Evolutionary conservation across 2,329 filamentous ascomycete species (phyloP), one percentile per base, ranked within the genome.

Genomic region (Neocatenulostroma microsporum): DNA sequence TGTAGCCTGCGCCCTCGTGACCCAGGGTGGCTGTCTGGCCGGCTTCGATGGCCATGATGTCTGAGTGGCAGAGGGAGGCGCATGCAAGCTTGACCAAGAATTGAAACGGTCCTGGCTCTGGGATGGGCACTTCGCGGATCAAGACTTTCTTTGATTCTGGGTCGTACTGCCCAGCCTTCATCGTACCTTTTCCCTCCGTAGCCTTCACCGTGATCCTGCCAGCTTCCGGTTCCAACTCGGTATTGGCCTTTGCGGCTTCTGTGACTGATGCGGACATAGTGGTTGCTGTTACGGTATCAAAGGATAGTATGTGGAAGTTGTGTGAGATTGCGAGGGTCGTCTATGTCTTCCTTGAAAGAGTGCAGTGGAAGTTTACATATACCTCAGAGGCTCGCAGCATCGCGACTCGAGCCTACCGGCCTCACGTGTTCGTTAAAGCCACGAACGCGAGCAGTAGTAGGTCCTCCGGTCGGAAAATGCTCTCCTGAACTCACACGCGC

Each of bases 1-100:
- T 42, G 25, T 41, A 36, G 18, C 44, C 44, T n/a, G 44, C 44
- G 9, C 41, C 44, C 33, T 46, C 44, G 30, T 46, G 41, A 17
- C 44, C 44, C 3, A 44, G 36, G 7, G 41, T 44, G 5, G 29
- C 23, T 3, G 44, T 42, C 5, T 34, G 23, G 19, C 34, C 31
- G 11, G 41, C 36, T 21, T 44, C 41, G 14, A 44, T 39, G 7
- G 41, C 36, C 41, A 44, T 37, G 24, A 42, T 44, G 13, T 47
- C 45, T 14, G 36, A 40, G 26, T 43, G 42, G 35, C 45, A 45
- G 15, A 42, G 33, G 11, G 41, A 44, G 10, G 44, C 44, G 20
- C 27, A 44, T 4, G 44, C 41, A 11, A 42, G 36, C 26, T 45
- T 45, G 18, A 47, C 37, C 15, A 44, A 26, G 27, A 47, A 42